These are phyloP conservation scores for Haplosporangium sp. DNA, from an alignment of 371 early-diverging fungal species.

Conservation along the genomic window DNA sequence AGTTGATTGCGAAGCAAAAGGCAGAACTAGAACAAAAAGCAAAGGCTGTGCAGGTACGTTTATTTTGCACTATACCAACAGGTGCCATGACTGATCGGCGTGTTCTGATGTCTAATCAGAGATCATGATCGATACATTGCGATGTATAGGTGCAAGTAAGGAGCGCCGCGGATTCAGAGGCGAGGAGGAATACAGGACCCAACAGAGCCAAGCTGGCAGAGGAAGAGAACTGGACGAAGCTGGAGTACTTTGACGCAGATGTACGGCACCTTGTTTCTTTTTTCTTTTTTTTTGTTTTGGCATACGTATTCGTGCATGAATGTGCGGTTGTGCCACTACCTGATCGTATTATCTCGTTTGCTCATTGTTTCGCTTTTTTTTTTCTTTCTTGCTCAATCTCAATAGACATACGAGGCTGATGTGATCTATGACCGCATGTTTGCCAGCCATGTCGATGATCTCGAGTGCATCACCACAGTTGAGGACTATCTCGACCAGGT, in stretches of 20 bases:
- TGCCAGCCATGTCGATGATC: slow-evolving; percentile 54
- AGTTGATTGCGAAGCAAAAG: slow-evolving; percentile 61
- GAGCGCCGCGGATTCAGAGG: slow-evolving; percentile 52
- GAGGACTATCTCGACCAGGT: slow-evolving; percentile 56
- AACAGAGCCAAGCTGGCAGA: slow-evolving; percentile 69
- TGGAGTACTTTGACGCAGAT: slow-evolving; percentile 73
- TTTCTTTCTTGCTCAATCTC: background rate
- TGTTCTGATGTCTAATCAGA: background rate
- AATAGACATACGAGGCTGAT: slow-evolving; percentile 59
- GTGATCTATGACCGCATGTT: slow-evolving; percentile 61
- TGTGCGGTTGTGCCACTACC: too few species aligned
- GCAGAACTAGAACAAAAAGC: slow-evolving; percentile 62
- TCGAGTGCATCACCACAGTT: slow-evolving; percentile 57
- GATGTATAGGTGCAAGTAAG: slow-evolving; percentile 43
- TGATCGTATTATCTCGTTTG: too few species aligned
- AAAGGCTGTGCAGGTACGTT: slow-evolving; percentile 65
- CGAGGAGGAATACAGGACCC: slow-evolving; percentile 37
- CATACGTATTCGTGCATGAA: too few species aligned
- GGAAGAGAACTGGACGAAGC: slow-evolving; percentile 82
- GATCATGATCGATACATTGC: background rate
- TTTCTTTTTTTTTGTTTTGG: background rate
- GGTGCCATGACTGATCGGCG: background rate
- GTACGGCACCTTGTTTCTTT: slow-evolving; percentile 52
- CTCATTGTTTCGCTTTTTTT: background rate
- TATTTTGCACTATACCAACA: background rate